Base-by-base conservation (phyloP, 2,329 filamentous ascomycete species). In the Ilyonectria mors-panacis region DNA sequence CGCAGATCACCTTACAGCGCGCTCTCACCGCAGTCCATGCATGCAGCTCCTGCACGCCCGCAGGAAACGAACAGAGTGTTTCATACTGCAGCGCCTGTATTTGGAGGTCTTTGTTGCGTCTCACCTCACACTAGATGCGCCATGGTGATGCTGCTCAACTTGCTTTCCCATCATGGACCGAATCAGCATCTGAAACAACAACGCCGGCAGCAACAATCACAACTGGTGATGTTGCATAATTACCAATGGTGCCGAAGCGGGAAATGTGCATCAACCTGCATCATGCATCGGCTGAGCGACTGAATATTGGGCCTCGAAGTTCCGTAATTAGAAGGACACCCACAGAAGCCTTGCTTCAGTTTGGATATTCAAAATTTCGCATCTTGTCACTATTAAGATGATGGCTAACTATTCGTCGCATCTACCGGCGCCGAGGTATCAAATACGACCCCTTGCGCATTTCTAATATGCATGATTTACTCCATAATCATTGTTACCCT, bases 291-390 rank as follows among this genome's bases (percentile, higher is more conserved):
- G 15, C 30, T 30, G 19, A 42, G 28, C 15, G 44, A 51, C 47
- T 51, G 42, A 60, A 55, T 37, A 23, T 30, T n/a, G 35, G 26
- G 53, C 57, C 37, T 39, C 13, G 26, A 55, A 15, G 23, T n/a
- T 39, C 53, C 53, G 45, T 21, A 19, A 33, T 35, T 61, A 35
- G 37, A 61, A 57, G 51, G 57, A 65, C 57, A 21, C 57, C 44
- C 51, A 39, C 57, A 17, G 39, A 35, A 28, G 39, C 33, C 17
- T 33, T 19, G 3, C 3, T 21, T 26, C 17, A 19, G 6, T 13
- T 13, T 23, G 28, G 10, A 35, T 19, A 10, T 19, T 12, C n/a
- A 21, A n/a, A 21, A 35, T 35, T n/a, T 53, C 33, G 12, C 50
- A 35, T 35, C 12, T 28, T 21, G 8, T 50, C 10, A 21, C 33